Evolutionary conservation across 2,329 filamentous ascomycete species (phyloP).

Genomic region (Chaetomiaceae sp.): DNA sequence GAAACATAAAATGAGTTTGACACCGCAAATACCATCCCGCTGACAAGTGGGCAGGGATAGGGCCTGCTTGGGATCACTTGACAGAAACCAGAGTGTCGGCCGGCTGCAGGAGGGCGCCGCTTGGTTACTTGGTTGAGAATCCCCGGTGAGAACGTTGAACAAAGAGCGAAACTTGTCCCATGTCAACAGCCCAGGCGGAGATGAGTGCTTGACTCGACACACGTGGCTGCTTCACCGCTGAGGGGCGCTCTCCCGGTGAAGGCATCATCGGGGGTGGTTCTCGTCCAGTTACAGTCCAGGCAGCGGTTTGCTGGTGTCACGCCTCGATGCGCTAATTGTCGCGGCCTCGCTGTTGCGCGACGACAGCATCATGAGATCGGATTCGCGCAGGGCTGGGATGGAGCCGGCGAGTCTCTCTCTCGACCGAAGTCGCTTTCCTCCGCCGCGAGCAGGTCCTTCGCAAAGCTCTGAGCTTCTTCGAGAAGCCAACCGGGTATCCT

Average conservation of each 20-base stretch:
- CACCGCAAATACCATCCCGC: conserved; percentile 38
- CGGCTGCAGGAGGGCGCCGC: conserved; percentile 47
- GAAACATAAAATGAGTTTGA: conserved; percentile 38
- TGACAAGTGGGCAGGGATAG: conserved; percentile 38
- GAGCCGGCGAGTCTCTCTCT: background rate
- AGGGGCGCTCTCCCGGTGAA: background rate
- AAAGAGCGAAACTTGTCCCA: conserved; percentile 39
- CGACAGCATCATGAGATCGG: background rate
- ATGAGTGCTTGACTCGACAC: conserved; percentile 51
- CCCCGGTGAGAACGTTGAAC: conserved; percentile 39
- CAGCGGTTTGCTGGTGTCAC: conserved; percentile 3
- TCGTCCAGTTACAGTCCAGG: background rate
- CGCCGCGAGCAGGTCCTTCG: conserved; percentile 30
- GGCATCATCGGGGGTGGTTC: background rate
- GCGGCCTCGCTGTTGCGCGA: conserved; percentile 1
- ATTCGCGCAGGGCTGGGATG: background rate
- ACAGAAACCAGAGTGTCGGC: conserved; percentile 40
- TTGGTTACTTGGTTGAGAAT: conserved; percentile 34
- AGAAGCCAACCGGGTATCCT: conserved; percentile 34
- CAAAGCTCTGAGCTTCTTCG: conserved; percentile 32
- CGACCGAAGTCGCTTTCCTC: conserved; percentile 30
- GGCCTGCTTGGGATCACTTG: conserved; percentile 39
- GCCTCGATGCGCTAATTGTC: background rate
- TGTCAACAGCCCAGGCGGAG: conserved; percentile 33
- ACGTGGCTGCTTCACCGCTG: conserved; percentile 36